Percentiles rank a stretch among this genome's conserved stretches.
Conservation (phyloP, 1,139 yeast genomes). For the Sugiyamaella xylanicola region DNA sequence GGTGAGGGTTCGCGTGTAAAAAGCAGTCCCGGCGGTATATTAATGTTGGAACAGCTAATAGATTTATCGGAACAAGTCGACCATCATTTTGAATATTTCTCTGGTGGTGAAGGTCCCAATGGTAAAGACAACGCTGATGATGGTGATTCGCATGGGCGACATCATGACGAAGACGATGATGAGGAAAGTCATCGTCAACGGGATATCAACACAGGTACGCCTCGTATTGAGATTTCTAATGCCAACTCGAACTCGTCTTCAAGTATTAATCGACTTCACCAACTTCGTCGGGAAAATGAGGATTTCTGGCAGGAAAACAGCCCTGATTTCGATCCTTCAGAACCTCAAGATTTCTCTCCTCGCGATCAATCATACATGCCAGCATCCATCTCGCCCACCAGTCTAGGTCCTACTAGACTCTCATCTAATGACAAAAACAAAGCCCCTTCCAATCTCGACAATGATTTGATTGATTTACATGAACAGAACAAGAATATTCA, state of each 20-base stretch:
- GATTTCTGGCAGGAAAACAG: constrained; percentile 23
- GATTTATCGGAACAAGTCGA: constrained; percentile 82
- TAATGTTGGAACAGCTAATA: constrained; percentile 73
- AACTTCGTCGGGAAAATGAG: constrained; percentile 47
- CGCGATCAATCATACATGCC: constrained; percentile 26
- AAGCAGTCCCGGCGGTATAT: constrained; percentile 72
- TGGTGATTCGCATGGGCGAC: constrained; percentile 42
- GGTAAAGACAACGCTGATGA: constrained; percentile 46
- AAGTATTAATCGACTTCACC: constrained; percentile 17
- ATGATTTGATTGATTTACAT: constrained; percentile 4
- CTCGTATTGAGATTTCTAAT: constrained; percentile 9
- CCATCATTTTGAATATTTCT: constrained; percentile 87
- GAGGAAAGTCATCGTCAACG: not conserved
- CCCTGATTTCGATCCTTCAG: constrained; percentile 60
- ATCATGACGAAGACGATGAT: not conserved
- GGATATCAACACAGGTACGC: not conserved
- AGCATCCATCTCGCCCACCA: constrained; percentile 11
- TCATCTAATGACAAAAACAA: not conserved
- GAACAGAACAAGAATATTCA: not conserved
- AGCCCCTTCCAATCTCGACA: not conserved
- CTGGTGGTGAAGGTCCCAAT: constrained; percentile 55
- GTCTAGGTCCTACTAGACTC: constrained; percentile 7
- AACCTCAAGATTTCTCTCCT: constrained; percentile 63
- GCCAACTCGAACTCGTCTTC: constrained; percentile 9
- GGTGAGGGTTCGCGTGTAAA: constrained; percentile 76